phyloP scores from a whole-genome alignment of 2,329 filamentous ascomycete species.

The Remersonia thermophila region DNA sequence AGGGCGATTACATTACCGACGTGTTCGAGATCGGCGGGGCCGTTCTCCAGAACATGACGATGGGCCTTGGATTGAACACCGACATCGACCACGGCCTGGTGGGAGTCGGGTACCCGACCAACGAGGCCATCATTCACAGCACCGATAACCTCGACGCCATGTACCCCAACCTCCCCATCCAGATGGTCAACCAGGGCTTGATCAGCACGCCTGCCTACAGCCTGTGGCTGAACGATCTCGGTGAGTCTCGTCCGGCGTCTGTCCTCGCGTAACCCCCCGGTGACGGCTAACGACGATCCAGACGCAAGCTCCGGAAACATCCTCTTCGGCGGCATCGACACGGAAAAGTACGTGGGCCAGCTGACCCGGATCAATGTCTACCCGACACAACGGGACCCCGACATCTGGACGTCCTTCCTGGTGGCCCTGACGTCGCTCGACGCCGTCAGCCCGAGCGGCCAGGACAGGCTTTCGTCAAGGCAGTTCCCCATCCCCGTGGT shows the following conservation, averaged over 20 bases:
- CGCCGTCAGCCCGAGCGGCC: conserved; percentile 37
- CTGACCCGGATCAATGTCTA: conserved; percentile 51
- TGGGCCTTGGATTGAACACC: conserved; percentile 44
- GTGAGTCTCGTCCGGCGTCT: conserved; percentile 16
- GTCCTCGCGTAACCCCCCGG: too few relatives aligned
- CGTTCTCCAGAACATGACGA: conserved; percentile 42
- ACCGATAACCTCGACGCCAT: conserved; percentile 17
- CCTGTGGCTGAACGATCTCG: conserved; percentile 50
- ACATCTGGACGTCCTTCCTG: conserved; percentile 32
- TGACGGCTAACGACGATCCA: conserved; percentile 12
- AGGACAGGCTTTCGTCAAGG: conserved; percentile 31
- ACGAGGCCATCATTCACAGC: conserved; percentile 34
- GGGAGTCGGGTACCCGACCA: conserved; percentile 46
- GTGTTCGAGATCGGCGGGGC: conserved; percentile 40
- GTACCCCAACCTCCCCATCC: conserved; percentile 51
- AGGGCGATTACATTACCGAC: conserved; percentile 48
- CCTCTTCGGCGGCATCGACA: conserved; percentile 72
- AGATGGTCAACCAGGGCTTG: conserved; percentile 48
- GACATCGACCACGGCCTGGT: conserved; percentile 45
- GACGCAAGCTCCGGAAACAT: conserved; percentile 54
- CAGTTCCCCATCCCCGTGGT: conserved; percentile 45
- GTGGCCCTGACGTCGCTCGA: conserved; percentile 36
- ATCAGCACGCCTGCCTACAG: conserved; percentile 61
- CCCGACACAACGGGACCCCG: conserved; percentile 21
- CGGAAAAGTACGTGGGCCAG: conserved; percentile 54